Conservation (phyloP, 2,329 filamentous ascomycete genomes). For the Metarhizium humberi region DNA sequence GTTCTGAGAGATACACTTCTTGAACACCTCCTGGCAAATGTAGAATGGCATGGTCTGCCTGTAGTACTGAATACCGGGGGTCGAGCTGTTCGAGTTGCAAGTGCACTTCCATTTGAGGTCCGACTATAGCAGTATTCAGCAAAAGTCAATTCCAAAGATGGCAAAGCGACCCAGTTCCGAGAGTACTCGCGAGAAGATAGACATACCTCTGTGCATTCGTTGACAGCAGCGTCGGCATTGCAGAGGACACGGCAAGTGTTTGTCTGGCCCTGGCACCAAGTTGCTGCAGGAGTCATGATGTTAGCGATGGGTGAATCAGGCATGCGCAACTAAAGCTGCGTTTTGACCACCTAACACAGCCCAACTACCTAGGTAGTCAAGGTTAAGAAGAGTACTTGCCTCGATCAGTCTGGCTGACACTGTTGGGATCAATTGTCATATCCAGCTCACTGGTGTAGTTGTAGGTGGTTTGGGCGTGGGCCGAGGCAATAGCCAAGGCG, state of each 20-base stretch:
- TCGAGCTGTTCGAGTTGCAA: slow-evolving; percentile 37
- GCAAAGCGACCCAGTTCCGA: not conserved
- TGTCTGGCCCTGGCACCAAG: slow-evolving; percentile 42
- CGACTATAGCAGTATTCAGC: slow-evolving; percentile 17
- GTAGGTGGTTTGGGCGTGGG: slow-evolving; percentile 22
- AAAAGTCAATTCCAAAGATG: not conserved
- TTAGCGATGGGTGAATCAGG: not conserved
- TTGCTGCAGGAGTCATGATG: slow-evolving; percentile 22
- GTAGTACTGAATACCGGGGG: slow-evolving; percentile 45
- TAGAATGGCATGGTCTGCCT: slow-evolving; percentile 42
- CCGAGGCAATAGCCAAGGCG: slow-evolving; percentile 35
- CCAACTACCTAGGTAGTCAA: not conserved
- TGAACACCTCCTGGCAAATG: slow-evolving; percentile 40
- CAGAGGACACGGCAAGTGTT: slow-evolving; percentile 43
- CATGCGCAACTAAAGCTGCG: not conserved
- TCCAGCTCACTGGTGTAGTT: slow-evolving; percentile 34
- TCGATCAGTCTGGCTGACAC: slow-evolving; percentile 23
- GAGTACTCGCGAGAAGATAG: not conserved
- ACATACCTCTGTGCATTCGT: slow-evolving; percentile 39
- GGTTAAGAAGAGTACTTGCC: slow-evolving; percentile 24
- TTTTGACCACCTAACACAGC: not conserved
- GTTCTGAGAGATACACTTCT: slow-evolving; percentile 35
- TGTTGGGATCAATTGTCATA: slow-evolving; percentile 31
- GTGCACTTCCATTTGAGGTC: slow-evolving; percentile 37
- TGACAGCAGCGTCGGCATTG: slow-evolving; percentile 23